Evolutionary conservation across 163 green algal species (phyloP), one percentile per base, ranked within the genome.

Genomic region (Scenedesmus sp.): DNA sequence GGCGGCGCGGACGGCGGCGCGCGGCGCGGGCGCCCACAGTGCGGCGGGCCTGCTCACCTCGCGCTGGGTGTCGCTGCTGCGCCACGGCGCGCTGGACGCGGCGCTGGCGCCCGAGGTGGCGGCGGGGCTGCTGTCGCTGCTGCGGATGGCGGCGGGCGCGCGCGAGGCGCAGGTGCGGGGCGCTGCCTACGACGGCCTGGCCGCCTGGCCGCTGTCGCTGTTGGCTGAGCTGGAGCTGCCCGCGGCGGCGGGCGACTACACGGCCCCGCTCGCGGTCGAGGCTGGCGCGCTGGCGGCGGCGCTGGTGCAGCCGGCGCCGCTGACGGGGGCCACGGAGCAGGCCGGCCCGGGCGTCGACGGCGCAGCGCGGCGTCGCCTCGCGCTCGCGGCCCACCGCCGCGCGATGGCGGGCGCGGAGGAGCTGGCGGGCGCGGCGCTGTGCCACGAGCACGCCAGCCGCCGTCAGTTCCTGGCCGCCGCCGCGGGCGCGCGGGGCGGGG

Each of bases 401-500:
- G 69, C 69, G 2, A 1, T 77, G 18, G 69, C 53, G 51, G 69
- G 34, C 51, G 69, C 69, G 31, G 53, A 77, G 39, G 34, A 63
- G 54, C 36, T 77, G 6, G 69, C 69, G 17, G 69, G 24, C 24
- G 39, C n/a, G n/a, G 69, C 69, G 18, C n/a, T 77, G 2, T 5
- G 42, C 1, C 54, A 77, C 15, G 69, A 77, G 39, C 69, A 77
- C 57, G 53, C 53, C 3, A 66, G 67, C 50, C 36, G 69, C 36
- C 69, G 69, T 24, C 14, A 42, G 5, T 77, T 77, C 50, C 39
- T 77, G 22, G 69, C 69, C 54, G 69, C 69, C 57, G 69, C 67
- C 36, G 67, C 31, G 9, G 50, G 50, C 54, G 50, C 51, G 54
- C 18, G 17, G 33, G 4, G 24, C 39, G 39, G 7, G 10, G 39